Conservation (phyloP, 257 asterid genomes). For the Cordia subcordata region DNA sequence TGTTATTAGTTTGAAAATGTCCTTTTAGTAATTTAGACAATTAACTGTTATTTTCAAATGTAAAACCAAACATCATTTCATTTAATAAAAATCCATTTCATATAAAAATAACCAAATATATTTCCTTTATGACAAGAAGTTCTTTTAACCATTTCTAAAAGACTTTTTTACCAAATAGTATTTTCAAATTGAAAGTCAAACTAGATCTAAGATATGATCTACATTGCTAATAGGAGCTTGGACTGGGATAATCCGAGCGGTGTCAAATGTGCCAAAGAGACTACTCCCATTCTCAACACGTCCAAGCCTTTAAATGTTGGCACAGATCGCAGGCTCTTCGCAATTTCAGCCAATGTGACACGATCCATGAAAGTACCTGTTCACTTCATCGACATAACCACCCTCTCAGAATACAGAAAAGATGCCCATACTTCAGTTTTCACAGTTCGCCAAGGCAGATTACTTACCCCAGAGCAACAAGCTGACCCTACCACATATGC, state of each 20-base stretch:
- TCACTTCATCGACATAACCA: conserved; percentile 53
- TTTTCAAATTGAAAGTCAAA: no score
- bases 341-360: conserved; percentile 50
- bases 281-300: conserved; percentile 52
- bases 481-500: conserved; percentile 60
- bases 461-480: conserved; percentile 54
- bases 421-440: conserved; percentile 82
- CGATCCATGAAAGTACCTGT: conserved; percentile 40
- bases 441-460: conserved; percentile 66
- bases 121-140: no score
- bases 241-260: conserved; percentile 80
- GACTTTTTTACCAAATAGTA: no score
- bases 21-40: no score
- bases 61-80: no score
- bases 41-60: no score
- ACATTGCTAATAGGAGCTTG: conserved; percentile 47
- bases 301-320: conserved; percentile 61
- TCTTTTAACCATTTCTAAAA: no score
- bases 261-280: conserved; percentile 70
- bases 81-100: no score
- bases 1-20: no score
- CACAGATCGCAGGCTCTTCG: conserved; percentile 45
- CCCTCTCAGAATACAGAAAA: conserved; percentile 65
- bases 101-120: no score
- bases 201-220: no score